A percentile compares a stretch with the other conserved stretches of the same genome.
Evolutionary conservation across 306 rosid genomes (phyloP).

Genomic region (Cucumis sativus): DNA sequence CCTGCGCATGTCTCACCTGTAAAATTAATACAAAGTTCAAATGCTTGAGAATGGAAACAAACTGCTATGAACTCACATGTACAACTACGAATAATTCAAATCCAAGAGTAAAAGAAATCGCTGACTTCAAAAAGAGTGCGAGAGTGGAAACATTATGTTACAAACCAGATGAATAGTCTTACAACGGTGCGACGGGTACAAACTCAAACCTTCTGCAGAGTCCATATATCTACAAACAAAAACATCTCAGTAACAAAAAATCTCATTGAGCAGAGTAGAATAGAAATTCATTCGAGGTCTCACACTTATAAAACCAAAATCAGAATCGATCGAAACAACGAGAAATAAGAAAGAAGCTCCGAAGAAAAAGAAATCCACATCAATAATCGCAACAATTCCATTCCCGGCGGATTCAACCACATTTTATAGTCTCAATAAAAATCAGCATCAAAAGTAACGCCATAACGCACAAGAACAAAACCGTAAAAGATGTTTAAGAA

Average conservation of each 20-base stretch:
- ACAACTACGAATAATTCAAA: not conserved
- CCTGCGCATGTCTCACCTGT: conserved; percentile 96
- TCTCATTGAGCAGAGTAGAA: not conserved
- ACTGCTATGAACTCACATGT: not conserved
- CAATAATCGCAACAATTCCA: not conserved
- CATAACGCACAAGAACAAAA: not conserved
- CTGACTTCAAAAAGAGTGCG: not conserved
- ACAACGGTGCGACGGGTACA: conserved; percentile 55
- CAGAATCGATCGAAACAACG: not conserved
- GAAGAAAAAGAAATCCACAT: not conserved
- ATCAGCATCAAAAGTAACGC: not conserved
- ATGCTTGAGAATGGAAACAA: not conserved
- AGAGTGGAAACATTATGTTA: not conserved
- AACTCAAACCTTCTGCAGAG: conserved; percentile 24
- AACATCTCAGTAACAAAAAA: conserved; percentile 1
- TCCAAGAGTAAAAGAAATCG: not conserved
- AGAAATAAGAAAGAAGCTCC: not conserved
- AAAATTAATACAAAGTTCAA: not conserved
- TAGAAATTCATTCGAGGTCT: not conserved
- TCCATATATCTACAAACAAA: conserved; percentile 38
- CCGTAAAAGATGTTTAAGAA: not conserved
- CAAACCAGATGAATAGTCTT: conserved; percentile 60
- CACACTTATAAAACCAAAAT: not conserved
- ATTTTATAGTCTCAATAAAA: not conserved
- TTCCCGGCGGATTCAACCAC: not conserved